Percentiles rank a stretch among this genome's conserved stretches.
Evolutionary conservation across 805 yeast species (phyloP).

Genomic region (Yarrowia divulgata): DNA sequence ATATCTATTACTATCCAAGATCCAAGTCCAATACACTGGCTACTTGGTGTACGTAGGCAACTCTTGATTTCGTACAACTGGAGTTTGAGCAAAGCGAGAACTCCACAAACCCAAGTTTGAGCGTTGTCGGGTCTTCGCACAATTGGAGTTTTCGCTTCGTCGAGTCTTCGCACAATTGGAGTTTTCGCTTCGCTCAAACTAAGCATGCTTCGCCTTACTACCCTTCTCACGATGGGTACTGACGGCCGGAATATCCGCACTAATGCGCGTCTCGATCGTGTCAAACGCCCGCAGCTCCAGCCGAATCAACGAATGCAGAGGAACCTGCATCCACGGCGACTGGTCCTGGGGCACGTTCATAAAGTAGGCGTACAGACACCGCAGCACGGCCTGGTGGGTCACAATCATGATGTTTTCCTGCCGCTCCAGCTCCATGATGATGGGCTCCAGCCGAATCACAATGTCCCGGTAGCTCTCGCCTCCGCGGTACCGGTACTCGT

Average conservation of each 20-base stretch:
- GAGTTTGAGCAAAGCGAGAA: no score
- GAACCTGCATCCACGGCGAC: conserved; percentile 99
- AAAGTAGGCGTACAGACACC: conserved; percentile 96
- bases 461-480: conserved; percentile 98
- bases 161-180: no score
- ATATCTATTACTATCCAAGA: conserved; percentile 22
- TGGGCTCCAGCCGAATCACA: conserved; percentile 92
- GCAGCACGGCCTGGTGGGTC: conserved; percentile 95
- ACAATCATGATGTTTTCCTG: conserved; percentile 95
- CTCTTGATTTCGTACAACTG: no score
- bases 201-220: conserved; percentile 30
- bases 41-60: not conserved
- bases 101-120: no score
- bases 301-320: conserved; percentile 91
- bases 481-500: conserved; percentile 93
- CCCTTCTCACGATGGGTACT: conserved; percentile 96
- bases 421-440: conserved; percentile 97
- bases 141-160: not conserved
- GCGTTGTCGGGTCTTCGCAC: no score
- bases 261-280: conserved; percentile 85
- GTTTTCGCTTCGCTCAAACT: not conserved
- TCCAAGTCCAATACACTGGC: conserved; percentile 19
- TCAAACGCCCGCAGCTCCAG: conserved; percentile 95
- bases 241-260: conserved; percentile 97
- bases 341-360: conserved; percentile 99